Evolutionary conservation across 1,139 yeast genomes (phyloP), one percentile per base, ranked within the genome.

Genomic region (Nadsonia commutata): DNA sequence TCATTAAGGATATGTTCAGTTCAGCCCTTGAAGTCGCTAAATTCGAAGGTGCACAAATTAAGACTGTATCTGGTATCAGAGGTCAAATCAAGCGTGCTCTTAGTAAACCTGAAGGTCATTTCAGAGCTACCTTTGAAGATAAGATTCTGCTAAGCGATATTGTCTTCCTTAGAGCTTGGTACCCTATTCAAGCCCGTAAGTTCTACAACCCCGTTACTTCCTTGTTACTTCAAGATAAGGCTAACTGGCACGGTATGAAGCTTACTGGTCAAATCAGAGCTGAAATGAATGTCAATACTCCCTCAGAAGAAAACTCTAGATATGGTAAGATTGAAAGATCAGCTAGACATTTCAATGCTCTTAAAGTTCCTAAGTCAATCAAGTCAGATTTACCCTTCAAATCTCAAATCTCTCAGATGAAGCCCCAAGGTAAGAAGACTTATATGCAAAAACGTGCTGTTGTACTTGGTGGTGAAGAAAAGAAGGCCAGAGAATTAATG

Each of bases 191-290:
- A 52, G 83, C 93, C 16, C 81, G 90, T 60, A 78, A 78, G 59
- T 90, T 85, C 63, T 93, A 90, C 65, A 93, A 90, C 58, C 98
- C 98, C 1, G 97, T 93, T 21, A 84, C 97, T 0, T 90, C 98
- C 1, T 68, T 88, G 55, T 70, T 93, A 53, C 63, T 85, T 46
- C 63, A 68, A 38, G 74, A 84, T 51, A 93, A 90, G 64, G 68
- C 72, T 27, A 83, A 83, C 57, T 93, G 99, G 99, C 75, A 74
- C 56, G 99, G 99, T 51, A 86, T 93, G 94, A 75, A 94, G 58
- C 69, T 88, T 49, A 90, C 96, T 0, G 98, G 98, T 46, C 81
- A 80, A 58, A 88, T 93, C 36, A 74, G 98, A 55, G 93, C 93
- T 21, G 94, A 74, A 27, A 63, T 73, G 52, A 74, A 73, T 21